These are phyloP conservation scores for Silene latifolia DNA, from an alignment of 148 eudicot genomes.

Conservation along the genomic window DNA sequence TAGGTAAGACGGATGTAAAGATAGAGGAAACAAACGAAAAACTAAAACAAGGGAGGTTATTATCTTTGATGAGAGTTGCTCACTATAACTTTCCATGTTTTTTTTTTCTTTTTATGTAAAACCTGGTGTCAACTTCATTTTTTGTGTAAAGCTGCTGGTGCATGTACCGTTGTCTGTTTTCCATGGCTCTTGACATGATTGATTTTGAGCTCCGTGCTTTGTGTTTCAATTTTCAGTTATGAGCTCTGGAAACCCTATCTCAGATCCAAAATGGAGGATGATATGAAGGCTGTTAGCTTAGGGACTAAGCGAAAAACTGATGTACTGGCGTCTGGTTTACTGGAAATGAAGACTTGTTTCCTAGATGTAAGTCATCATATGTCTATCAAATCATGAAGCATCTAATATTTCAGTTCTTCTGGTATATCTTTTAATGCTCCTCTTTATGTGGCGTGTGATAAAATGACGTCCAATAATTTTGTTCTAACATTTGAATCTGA, in stretches of 20 bases:
- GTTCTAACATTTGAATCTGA: not conserved
- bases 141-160: not conserved
- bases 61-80: not conserved
- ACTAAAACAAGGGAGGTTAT: not conserved
- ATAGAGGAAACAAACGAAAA: not conserved
- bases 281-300: slow-evolving; percentile 85
- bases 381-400: not conserved
- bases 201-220: not conserved
- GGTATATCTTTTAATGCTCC: not conserved
- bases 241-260: slow-evolving; percentile 97
- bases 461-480: not conserved
- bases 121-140: not conserved
- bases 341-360: slow-evolving; percentile 84
- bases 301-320: slow-evolving; percentile 71
- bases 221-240: slow-evolving; percentile 41
- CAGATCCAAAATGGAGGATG: slow-evolving; percentile 88
- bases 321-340: slow-evolving; percentile 72
- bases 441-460: not conserved
- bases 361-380: slow-evolving; percentile 56
- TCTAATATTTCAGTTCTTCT: not conserved
- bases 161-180: not conserved
- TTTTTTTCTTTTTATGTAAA: not conserved
- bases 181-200: not conserved
- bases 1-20: not conserved
- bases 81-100: not conserved